Evolutionary conservation across 768 basidiomycete species (phyloP), one percentile per base, ranked within the genome.

Genomic region (Strobilomyces confusus): DNA sequence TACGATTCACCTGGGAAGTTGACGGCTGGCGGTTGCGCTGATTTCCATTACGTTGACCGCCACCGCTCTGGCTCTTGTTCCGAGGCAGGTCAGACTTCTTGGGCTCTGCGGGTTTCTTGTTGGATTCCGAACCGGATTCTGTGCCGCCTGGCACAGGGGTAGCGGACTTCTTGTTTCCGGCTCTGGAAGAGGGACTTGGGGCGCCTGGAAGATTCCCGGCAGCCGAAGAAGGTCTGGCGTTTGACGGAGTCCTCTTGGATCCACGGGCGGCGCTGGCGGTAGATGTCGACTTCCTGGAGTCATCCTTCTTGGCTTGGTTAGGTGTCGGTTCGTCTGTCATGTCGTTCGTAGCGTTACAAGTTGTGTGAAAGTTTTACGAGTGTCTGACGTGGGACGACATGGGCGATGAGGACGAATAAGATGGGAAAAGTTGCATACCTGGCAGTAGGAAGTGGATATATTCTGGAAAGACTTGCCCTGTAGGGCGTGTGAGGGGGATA

Each of bases 391-490:
- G 32, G 32, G 56, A 23, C 42, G 52, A 56, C 47, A 59, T 64
- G 61, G 53, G 60, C 60, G 52, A 37, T 33, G 61, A 51, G 49
- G 49, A 59, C 41, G 55, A 56, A 52, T 15, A 41, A 48, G 36
- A 30, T 17, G 41, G 50, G 19, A 17, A 30, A 52, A 53, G 48
- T 41, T 44, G 69, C 68, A 41, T 40, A 83, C 81, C 76, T 77
- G 70, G 63, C 72, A 61, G 73, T 74, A 77, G 73, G 74, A 69
- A 62, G 69, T 71, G 62, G 55, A 34, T 62, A 49, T 65, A 61
- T 60, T 68, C 73, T 79, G 77, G 73, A 78, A 78, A 72, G 84
- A 81, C 81, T 87, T 89, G 87, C 89, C 89, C 87, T 87, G 89
- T 79, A 76, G 89, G 89, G 89, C 89, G 76, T 83, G 87, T 90